A percentile compares a stretch with the other conserved stretches of the same genome.
Evolutionary conservation across 257 asterid genomes (phyloP).

Genomic region (Paulownia fortunei): DNA sequence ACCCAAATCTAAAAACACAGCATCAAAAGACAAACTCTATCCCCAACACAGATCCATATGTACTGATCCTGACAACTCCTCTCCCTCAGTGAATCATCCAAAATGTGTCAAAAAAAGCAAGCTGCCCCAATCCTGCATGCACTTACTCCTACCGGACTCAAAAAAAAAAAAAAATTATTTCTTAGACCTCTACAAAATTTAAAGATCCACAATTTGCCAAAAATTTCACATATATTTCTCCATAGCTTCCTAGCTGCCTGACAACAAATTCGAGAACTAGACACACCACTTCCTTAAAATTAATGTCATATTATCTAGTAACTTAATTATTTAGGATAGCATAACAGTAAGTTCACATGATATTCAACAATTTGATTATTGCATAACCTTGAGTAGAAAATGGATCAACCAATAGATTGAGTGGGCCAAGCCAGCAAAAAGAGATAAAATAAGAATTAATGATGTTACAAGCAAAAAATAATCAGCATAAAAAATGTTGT

Average conservation of each 20-base stretch:
- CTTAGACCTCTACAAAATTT: background rate
- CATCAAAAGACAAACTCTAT: background rate
- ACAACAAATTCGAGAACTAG: background rate
- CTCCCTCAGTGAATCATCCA: background rate
- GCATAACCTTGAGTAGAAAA: too few species aligned
- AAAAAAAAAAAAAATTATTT: too few species aligned
- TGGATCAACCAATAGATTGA: too few species aligned
- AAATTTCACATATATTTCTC: background rate
- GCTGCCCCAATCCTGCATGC: background rate
- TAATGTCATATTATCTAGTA: too few species aligned
- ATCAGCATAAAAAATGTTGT: too few species aligned
- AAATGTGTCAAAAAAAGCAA: background rate
- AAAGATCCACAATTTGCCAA: background rate
- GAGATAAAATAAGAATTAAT: too few species aligned
- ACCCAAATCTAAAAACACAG: background rate
- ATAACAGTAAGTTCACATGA: too few species aligned
- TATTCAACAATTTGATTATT: too few species aligned
- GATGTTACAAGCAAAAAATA: too few species aligned
- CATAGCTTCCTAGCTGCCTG: background rate
- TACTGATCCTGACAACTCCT: background rate
- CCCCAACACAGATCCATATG: background rate
- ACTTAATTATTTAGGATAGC: too few species aligned
- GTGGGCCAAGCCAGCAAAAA: too few species aligned
- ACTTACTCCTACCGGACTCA: background rate
- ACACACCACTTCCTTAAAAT: background rate